Evolutionary conservation across 495 filamentous ascomycete species (phyloP).

Genomic region (Penicillium coprophilum): DNA sequence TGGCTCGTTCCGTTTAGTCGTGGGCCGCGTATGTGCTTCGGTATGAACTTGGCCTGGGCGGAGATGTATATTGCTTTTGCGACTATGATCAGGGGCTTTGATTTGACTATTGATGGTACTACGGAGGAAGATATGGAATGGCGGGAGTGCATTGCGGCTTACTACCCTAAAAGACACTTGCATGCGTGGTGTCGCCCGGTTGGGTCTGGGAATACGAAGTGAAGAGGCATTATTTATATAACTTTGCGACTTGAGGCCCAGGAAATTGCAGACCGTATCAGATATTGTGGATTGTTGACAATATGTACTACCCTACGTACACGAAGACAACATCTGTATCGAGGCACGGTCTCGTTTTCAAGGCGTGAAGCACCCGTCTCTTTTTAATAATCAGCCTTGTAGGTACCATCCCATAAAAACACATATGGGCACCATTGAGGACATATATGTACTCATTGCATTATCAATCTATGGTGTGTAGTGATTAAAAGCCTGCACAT

Average conservation of each 20-base stretch:
- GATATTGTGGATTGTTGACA: too few species aligned
- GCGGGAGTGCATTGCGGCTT: constrained; percentile 9
- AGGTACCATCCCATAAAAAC: too few species aligned
- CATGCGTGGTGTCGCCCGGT: constrained; percentile 10
- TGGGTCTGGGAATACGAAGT: neutral
- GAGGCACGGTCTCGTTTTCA: too few species aligned
- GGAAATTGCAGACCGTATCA: too few species aligned
- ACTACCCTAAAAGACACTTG: constrained; percentile 7
- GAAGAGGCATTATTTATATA: neutral
- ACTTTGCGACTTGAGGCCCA: neutral
- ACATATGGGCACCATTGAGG: too few species aligned
- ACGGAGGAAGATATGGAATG: constrained; percentile 8
- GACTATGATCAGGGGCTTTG: constrained; percentile 7
- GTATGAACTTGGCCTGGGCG: constrained; percentile 13
- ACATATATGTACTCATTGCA: too few species aligned
- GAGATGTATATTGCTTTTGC: constrained; percentile 16
- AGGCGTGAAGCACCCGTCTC: too few species aligned
- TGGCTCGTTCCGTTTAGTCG: constrained; percentile 30
- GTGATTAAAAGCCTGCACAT: too few species aligned
- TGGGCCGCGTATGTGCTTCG: constrained; percentile 25
- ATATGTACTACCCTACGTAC: too few species aligned
- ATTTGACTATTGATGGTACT: constrained; percentile 8
- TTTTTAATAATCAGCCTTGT: too few species aligned
- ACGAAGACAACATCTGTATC: too few species aligned
- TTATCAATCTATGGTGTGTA: too few species aligned